Percentiles rank a stretch among this genome's conserved stretches.
Evolutionary conservation across 73 alveolate genomes (phyloP).

Genomic region (Paramecium octaurelia): DNA sequence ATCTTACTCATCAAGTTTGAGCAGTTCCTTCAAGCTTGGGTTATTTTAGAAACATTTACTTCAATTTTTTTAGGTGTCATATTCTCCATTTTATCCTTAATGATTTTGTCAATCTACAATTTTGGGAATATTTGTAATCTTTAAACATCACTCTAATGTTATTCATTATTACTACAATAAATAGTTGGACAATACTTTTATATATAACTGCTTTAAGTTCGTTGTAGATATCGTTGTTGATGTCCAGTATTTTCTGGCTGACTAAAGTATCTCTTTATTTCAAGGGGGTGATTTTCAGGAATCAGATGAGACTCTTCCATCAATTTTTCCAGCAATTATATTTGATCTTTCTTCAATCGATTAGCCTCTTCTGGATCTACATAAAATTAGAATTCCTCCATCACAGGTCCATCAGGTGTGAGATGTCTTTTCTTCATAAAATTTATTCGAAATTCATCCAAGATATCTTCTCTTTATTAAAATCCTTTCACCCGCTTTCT

Average conservation of each 20-base stretch:
- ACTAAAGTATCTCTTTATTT: not conserved
- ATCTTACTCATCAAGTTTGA: constrained; percentile 18
- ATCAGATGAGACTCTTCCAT: not conserved
- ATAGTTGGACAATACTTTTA: not conserved
- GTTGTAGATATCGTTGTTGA: not conserved
- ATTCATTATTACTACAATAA: not conserved
- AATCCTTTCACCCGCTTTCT: constrained; percentile 10
- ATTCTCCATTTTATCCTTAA: not conserved
- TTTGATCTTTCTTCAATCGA: not conserved
- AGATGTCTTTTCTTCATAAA: constrained; percentile 35
- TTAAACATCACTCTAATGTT: not conserved
- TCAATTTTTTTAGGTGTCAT: constrained; percentile 2
- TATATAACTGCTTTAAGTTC: not conserved
- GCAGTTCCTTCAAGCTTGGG: constrained; percentile 35
- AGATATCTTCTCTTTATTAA: not conserved
- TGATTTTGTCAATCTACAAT: not conserved
- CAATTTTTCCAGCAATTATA: not conserved
- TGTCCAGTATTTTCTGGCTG: not conserved
- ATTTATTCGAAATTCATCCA: constrained; percentile 18
- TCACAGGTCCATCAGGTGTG: constrained; percentile 17
- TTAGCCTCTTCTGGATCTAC: constrained; percentile 23
- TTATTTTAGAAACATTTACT: not conserved
- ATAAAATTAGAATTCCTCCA: constrained; percentile 40
- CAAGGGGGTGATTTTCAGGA: not conserved
- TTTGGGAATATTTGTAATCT: not conserved